Evolutionary conservation across 2,329 filamentous ascomycete genomes (phyloP), one percentile per base, ranked within the genome.

Genomic region (Samsoniella hepiali): DNA sequence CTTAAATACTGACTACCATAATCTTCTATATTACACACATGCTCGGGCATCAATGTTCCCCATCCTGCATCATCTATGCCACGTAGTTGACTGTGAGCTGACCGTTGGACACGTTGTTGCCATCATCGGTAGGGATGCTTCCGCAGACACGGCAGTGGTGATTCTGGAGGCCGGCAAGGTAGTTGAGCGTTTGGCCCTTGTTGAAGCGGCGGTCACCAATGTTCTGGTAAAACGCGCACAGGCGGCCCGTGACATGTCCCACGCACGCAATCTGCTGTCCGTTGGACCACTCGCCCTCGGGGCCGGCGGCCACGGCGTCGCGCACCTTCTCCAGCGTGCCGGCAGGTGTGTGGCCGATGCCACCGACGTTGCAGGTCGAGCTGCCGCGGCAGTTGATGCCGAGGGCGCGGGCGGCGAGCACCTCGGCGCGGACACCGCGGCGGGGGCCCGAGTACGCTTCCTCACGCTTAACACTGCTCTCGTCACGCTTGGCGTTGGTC

Each of bases 41-140:
- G 22, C 22, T 22, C 22, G 22, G 22, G 22, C 22, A 27, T 9
- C n/a, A 47, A 29, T 11, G 15, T 45, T 11, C n/a, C 34, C n/a
- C 32, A 29, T 40, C n/a, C 10, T 15, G n/a, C 50, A 13, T 6
- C 34, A 32, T 45, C 27, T 49, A 56, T 29, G 15, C n/a, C 29
- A 65, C 62, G 47, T 31, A 64, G 62, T 67, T 67, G 51, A 67
- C 65, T n/a, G 65, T 65, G 27, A 65, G 34, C 54, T 65, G n/a
- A 8, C 65, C 65, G 38, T 67, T 65, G 42, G 38, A 38, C 13
- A 50, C 53, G 42, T 64, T 62, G 50, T 67, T 67, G n/a, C 65
- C 64, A 60, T 54, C 38, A 13, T 67, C 62, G 9, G 65, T 67
- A 17, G 65, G 65, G 11, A 63, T 56, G 45, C 65, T 66, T 3